Base-by-base conservation (phyloP, 2,329 filamentous ascomycete species). In the Penicillium brevicompactum region DNA sequence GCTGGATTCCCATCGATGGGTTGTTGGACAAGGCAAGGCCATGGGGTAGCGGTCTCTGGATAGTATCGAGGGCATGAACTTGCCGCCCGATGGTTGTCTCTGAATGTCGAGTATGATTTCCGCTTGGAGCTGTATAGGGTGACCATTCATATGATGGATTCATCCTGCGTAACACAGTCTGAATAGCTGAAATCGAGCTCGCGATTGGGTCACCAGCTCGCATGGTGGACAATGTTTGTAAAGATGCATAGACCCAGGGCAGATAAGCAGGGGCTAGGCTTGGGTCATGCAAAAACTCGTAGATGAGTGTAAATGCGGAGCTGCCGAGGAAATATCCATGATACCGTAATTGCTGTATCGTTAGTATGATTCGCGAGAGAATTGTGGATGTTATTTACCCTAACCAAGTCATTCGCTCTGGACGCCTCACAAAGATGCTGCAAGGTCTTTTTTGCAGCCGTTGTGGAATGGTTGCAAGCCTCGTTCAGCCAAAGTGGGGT, bases 261-360 rank as follows among this genome's bases (percentile, higher is more conserved):
- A 79, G 64, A 50, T 77, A 75, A 3, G 66, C 65, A n/a, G 70
- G 53, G 2, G 74, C 70, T 2, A 69, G 64, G 44, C 66, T 63
- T 18, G 71, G 67, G 11, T 75, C 72, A 31, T 78, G 75, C 16
- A 79, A 65, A 45, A 79, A 67, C 46, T 79, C 76, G 44, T 78
- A 78, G 8, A 76, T 72, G 3, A 79, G 54, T 3, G 72, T 72
- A 46, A 78, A 77, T 10, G 68, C 69, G 11, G 75, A 74, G 30
- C 75, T 77, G 32, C 74, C 70, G 9, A 79, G 63, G 46, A 79
- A 79, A 46, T 76, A 79, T 5, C 69, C 74, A 24, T 79, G 76
- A 24, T 79, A 79, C 34, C 75, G 76, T 4, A 78, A 63, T 65
- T 77, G 72, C 77, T 79, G 21, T 37, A 1, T 37, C 13, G 24